phyloP scores from a whole-genome alignment of 805 yeast genomes.

The Wickerhamomyces bovis region DNA sequence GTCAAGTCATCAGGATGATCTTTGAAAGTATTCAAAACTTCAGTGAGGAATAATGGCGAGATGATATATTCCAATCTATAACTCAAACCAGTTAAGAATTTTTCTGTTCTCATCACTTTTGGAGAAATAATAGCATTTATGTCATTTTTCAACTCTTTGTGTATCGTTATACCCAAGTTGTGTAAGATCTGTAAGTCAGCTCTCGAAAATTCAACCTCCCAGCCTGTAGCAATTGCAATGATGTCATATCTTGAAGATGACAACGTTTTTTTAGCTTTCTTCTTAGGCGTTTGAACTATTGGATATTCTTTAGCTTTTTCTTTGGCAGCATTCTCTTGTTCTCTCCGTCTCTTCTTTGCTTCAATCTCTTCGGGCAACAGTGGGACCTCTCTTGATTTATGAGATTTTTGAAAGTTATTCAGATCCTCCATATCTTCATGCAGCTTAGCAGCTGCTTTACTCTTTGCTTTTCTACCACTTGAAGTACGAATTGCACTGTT shows the following conservation, averaged over 20 bases:
- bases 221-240: slow-evolving; percentile 58
- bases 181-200: slow-evolving; percentile 38
- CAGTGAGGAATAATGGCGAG: slow-evolving; percentile 48
- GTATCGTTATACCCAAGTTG: slow-evolving; percentile 52
- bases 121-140: slow-evolving; percentile 67
- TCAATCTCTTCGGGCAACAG: slow-evolving; percentile 36
- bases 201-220: slow-evolving; percentile 42
- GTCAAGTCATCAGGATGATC: slow-evolving; percentile 13
- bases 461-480: slow-evolving; percentile 53
- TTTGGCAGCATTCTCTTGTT: slow-evolving; percentile 19
- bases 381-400: slow-evolving; percentile 34
- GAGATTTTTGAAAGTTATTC: slow-evolving; percentile 55
- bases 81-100: slow-evolving; percentile 69
- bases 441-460: slow-evolving; percentile 57
- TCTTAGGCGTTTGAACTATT: not conserved
- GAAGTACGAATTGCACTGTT: slow-evolving; percentile 11
- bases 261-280: slow-evolving; percentile 6
- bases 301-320: slow-evolving; percentile 7
- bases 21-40: slow-evolving; percentile 32
- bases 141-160: slow-evolving; percentile 25
- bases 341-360: slow-evolving; percentile 25
- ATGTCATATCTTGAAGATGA: slow-evolving; percentile 26
- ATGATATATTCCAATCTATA: slow-evolving; percentile 42
- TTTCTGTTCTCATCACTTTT: slow-evolving; percentile 76
- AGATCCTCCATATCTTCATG: slow-evolving; percentile 66